Conservation (phyloP, 306 rosid genomes). For the Cucurbita pepo region DNA sequence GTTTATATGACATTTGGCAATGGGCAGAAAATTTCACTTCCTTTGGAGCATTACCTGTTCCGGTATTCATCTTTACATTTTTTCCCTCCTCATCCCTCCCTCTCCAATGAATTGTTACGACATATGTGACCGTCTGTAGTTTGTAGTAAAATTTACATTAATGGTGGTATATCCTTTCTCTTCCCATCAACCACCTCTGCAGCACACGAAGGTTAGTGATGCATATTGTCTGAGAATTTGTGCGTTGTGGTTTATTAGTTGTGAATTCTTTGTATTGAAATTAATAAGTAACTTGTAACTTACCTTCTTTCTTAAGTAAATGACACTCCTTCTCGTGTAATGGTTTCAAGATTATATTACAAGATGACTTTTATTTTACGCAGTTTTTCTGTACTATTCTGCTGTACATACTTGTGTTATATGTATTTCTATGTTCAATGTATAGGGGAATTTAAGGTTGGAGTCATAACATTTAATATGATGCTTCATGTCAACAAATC, state of each 20-base stretch:
- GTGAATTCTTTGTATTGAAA: neutral
- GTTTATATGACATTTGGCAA: constrained; percentile 28
- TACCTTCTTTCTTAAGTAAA: neutral
- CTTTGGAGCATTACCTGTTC: constrained; percentile 34
- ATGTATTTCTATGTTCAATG: neutral
- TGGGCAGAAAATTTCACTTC: constrained; percentile 20
- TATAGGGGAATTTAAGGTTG: constrained; percentile 26
- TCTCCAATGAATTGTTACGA: neutral
- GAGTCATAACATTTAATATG: constrained; percentile 27
- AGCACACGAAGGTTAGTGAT: constrained; percentile 36
- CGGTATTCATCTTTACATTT: constrained; percentile 13
- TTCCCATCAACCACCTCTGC: neutral
- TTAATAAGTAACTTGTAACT: neutral
- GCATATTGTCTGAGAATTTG: constrained; percentile 35
- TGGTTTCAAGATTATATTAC: neutral
- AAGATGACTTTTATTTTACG: neutral
- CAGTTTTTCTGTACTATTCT: neutral
- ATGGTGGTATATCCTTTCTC: neutral
- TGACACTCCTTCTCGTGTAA: neutral
- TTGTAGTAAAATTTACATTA: neutral
- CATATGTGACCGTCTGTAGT: neutral
- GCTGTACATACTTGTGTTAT: neutral
- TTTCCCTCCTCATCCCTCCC: neutral
- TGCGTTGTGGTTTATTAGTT: neutral
- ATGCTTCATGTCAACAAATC: constrained; percentile 21